These are phyloP conservation scores for Metschnikowia lachancei DNA, from an alignment of 805 yeast genomes.

Conservation along the genomic window DNA sequence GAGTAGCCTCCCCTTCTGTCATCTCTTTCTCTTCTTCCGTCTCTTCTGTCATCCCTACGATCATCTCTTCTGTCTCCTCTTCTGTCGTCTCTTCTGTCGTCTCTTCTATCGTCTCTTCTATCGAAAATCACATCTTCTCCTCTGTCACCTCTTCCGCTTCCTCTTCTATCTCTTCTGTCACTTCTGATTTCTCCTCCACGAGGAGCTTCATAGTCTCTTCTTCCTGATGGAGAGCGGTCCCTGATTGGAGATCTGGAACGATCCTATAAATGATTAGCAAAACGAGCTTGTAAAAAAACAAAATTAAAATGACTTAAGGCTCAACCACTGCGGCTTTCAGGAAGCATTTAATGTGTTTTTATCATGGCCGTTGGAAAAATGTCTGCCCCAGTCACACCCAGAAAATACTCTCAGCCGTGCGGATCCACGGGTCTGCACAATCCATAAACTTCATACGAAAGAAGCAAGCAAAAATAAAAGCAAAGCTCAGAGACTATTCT, in stretches of 20 bases:
- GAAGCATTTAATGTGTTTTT: neutral
- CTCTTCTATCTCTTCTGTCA: slow-evolving; percentile 16
- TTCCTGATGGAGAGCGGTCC: slow-evolving; percentile 36
- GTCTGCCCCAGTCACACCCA: neutral
- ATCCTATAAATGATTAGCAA: slow-evolving; percentile 20
- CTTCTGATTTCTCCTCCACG: slow-evolving; percentile 18
- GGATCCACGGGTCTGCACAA: neutral
- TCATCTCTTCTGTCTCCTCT: slow-evolving; percentile 21
- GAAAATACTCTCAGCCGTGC: neutral
- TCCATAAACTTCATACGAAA: neutral
- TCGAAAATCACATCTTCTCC: slow-evolving; percentile 27
- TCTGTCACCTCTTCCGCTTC: slow-evolving; percentile 23
- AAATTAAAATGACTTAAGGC: neutral
- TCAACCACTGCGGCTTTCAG: neutral
- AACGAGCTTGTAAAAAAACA: slow-evolving; percentile 1
- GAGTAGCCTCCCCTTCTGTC: slow-evolving; percentile 14
- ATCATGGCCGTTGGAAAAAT: neutral
- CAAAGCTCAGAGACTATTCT: neutral
- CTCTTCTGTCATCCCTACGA: slow-evolving; percentile 14
- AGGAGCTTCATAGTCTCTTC: slow-evolving; percentile 29
- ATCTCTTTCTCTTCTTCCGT: slow-evolving; percentile 12
- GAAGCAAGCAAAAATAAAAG: neutral
- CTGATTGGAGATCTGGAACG: slow-evolving; percentile 30
- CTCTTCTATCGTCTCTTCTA: slow-evolving; percentile 22
- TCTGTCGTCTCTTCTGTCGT: slow-evolving; percentile 20